These are phyloP conservation scores for Leccinellum luteum DNA, from an alignment of 768 basidiomycete genomes.

Conservation along the genomic window DNA sequence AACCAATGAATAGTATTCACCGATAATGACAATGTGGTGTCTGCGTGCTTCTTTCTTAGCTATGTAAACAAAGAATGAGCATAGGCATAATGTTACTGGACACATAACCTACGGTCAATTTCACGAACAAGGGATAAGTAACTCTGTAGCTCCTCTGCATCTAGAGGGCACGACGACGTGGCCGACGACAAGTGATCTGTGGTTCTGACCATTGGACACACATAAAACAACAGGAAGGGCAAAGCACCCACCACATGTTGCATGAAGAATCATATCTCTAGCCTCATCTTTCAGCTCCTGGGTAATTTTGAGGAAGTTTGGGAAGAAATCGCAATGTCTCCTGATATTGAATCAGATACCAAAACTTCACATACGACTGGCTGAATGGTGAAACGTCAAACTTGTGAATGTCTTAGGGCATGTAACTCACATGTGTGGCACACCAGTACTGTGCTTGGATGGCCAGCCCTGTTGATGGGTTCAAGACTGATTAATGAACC, in stretches of 20 bases:
- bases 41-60: conserved; percentile 8
- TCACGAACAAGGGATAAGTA: conserved; percentile 24
- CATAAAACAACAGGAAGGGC: neutral
- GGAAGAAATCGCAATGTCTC: conserved; percentile 33
- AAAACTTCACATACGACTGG: neutral
- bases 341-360: neutral
- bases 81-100: neutral
- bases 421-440: conserved; percentile 5
- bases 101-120: conserved; percentile 20
- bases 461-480: conserved; percentile 25
- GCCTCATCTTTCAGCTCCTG: conserved; percentile 25
- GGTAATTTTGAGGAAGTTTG: conserved; percentile 24
- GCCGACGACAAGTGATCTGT: conserved; percentile 28
- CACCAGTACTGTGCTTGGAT: conserved; percentile 40
- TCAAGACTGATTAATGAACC: too few species aligned
- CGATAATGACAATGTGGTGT: conserved; percentile 21
- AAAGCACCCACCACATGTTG: conserved; percentile 20
- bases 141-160: conserved; percentile 13
- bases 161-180: conserved; percentile 23
- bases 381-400: conserved; percentile 8
- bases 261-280: conserved; percentile 15
- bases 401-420: neutral
- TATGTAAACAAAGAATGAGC: conserved; percentile 8
- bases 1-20: conserved; percentile 3
- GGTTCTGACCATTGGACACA: neutral